Conservation (phyloP, 768 basidiomycete species). For the Tulasnella sp. region DNA sequence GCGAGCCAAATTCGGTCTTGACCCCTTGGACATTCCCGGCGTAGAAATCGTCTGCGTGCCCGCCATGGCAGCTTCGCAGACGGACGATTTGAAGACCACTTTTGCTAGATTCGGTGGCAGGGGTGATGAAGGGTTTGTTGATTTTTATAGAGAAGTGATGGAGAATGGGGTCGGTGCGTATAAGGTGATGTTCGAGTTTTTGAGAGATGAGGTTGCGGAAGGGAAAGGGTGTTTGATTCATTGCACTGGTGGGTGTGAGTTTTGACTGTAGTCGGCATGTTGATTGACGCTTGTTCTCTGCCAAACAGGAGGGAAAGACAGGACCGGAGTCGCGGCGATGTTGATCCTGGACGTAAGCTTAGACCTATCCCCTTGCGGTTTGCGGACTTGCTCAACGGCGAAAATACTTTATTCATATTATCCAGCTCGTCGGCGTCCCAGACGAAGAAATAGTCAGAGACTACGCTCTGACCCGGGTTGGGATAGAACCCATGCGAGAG, state of each 20-base stretch:
- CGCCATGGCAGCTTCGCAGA: background rate
- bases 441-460: conserved; percentile 63
- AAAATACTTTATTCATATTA: background rate
- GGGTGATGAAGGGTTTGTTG: conserved; percentile 53
- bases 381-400: too few relatives aligned
- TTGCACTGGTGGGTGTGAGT: conserved; percentile 53
- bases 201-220: conserved; percentile 58
- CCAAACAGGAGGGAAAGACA: conserved; percentile 67
- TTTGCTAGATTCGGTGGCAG: background rate
- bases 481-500: conserved; percentile 72
- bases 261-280: background rate
- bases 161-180: conserved; percentile 68
- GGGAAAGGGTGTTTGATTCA: conserved; percentile 65
- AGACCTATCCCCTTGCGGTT: background rate
- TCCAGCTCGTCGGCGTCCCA: conserved; percentile 67
- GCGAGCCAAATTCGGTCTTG: conserved; percentile 61
- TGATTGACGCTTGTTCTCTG: background rate
- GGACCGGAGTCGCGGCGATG: conserved; percentile 48
- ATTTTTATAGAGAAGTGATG: conserved; percentile 74
- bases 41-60: conserved; percentile 41
- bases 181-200: conserved; percentile 65
- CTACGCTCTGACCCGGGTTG: conserved; percentile 73
- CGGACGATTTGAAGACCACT: background rate
- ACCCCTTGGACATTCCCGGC: conserved; percentile 62
- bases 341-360: conserved; percentile 23